Conservation (phyloP, 2,329 filamentous ascomycete genomes). For the Dactylellina leptospora region DNA sequence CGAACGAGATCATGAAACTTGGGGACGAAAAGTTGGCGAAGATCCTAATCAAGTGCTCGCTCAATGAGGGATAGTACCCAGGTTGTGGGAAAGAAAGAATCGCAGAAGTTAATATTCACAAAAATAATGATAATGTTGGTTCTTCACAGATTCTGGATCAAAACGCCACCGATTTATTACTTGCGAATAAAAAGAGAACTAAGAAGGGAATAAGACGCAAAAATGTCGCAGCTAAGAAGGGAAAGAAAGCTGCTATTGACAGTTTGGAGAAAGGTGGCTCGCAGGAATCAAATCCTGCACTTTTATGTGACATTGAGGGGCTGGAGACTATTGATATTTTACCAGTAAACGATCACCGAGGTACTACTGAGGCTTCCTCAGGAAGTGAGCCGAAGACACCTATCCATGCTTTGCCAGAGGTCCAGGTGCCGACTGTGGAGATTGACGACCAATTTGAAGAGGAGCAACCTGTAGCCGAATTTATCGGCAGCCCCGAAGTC, state of each 20-base stretch:
- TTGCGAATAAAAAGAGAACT: neutral
- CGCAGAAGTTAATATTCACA: neutral
- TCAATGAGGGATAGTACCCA: constrained; percentile 9
- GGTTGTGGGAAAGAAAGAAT: neutral
- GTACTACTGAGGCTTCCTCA: too few species aligned
- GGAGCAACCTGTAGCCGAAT: neutral
- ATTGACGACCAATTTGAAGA: neutral
- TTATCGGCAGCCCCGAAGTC: neutral
- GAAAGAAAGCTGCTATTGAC: neutral
- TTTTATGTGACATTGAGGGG: too few species aligned
- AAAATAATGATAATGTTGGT: neutral
- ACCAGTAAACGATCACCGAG: too few species aligned
- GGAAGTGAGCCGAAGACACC: too few species aligned
- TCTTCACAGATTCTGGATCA: neutral
- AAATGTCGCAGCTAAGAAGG: neutral
- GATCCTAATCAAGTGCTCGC: constrained; percentile 40
- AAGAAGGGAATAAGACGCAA: neutral
- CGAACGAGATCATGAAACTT: constrained; percentile 31
- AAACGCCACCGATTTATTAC: neutral
- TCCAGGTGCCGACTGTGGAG: neutral
- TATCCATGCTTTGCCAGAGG: too few species aligned
- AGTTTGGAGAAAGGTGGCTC: too few species aligned
- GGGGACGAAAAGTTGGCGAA: constrained; percentile 41
- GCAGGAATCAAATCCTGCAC: too few species aligned
- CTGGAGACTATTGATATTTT: too few species aligned